Evolutionary conservation across 495 filamentous ascomycete genomes (phyloP), one percentile per base, ranked within the genome.

Genomic region (Thermochaetoides thermophila): DNA sequence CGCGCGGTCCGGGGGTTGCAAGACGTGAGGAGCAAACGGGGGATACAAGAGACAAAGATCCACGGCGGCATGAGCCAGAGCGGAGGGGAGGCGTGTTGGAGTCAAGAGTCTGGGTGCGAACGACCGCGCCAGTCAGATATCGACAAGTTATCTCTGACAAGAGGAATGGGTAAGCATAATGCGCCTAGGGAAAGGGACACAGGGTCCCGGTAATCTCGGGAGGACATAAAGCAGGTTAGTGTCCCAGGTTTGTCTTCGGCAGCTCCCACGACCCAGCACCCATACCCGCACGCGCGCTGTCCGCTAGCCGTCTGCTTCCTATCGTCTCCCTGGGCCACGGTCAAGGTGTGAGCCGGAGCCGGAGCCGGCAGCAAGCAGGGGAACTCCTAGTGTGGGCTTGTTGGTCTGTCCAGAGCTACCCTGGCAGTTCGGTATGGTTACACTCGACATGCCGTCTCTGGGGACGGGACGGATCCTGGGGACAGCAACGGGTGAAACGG

Each of bases 141-240:
- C 43, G 44, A 40, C 44, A 30, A 42, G 46, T 53, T 55, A 57
- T 57, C 51, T 54, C 46, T 43, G 29, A 17, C 17, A 29, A 21
- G 25, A 38, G 40, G 38, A 32, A 23, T 29, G 38, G 35, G 41
- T 38, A 42, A 39, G 42, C 43, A 35, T 31, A 27, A 40, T 40
- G 32, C 32, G 43, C 46, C 30, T 31, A n/a, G n/a, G n/a, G n/a
- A n/a, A n/a, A n/a, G n/a, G n/a, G 31, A 35, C 35, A 43, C 7
- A 22, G 32, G 35, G 28, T 27, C 42, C 28, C 44, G 42, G 48
- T 43, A 52, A 52, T 52, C 44, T 48, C 52, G 49, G 49, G 44
- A 49, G 32, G 38, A 29, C 39, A 48, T 52, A 44, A 48, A 46
- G 45, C 15, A 42, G 46, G 39, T 26, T 47, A 49, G 44, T 43